phyloP scores from a whole-genome alignment of 345 rosid species.

The Pugionium dolabratum region DNA sequence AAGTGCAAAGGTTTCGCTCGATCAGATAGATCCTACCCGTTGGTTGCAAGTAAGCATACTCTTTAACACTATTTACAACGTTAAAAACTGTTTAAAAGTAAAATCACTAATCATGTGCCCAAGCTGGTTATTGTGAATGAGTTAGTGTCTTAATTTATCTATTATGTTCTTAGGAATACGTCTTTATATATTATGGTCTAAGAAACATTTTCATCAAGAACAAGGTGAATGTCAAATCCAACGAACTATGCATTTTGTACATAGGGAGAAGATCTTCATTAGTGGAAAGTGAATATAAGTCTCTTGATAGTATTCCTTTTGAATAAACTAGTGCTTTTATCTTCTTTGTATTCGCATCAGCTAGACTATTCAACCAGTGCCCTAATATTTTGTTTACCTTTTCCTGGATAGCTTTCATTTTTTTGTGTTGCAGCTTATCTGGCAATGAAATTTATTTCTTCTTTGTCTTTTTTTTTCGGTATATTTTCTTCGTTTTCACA shows the following conservation, averaged over 20 bases:
- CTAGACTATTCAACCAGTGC: slow-evolving; percentile 3
- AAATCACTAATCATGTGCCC: not conserved
- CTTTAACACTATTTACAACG: slow-evolving; percentile 2
- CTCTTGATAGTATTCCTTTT: slow-evolving; percentile 10
- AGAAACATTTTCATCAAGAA: slow-evolving; percentile 1
- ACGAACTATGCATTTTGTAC: slow-evolving; percentile 6
- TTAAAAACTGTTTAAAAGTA: slow-evolving; percentile 1
- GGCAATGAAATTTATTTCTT: slow-evolving; percentile 7
- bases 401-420: slow-evolving; percentile 8
- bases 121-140: slow-evolving; percentile 11
- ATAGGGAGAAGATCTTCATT: slow-evolving; percentile 3
- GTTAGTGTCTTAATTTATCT: not conserved
- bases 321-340: not conserved
- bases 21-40: slow-evolving; percentile 78
- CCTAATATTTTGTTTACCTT: not conserved
- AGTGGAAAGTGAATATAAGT: slow-evolving; percentile 8
- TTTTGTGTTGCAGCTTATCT: not conserved
- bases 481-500: slow-evolving; percentile 40
- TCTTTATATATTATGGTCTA: not conserved
- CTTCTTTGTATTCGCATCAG: slow-evolving; percentile 15
- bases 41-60: slow-evolving; percentile 88
- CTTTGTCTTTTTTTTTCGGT: not conserved
- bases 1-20: slow-evolving; percentile 73
- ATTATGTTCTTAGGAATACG: not conserved
- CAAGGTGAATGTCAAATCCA: slow-evolving; percentile 1